A percentile compares a stretch with the other conserved stretches of the same genome.
Evolutionary conservation across 352 stramenopile species (phyloP).

Genomic region (Phytophthora podocarpi): DNA sequence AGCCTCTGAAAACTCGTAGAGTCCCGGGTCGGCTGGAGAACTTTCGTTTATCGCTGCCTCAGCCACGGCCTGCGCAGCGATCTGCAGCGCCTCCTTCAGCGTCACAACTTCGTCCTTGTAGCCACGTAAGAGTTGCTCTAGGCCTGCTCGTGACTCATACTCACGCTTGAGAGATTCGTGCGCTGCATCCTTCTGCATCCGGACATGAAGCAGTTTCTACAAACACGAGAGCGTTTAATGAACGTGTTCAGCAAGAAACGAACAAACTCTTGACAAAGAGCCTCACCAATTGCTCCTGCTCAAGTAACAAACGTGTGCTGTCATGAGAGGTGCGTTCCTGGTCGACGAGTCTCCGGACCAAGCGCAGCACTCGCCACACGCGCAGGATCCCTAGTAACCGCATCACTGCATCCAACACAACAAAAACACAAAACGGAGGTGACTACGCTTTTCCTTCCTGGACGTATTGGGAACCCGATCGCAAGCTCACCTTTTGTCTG

Average conservation of each 20-base stretch:
- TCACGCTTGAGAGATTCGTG: slow-evolving; percentile 69
- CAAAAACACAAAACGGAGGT: neutral
- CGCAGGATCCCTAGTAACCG: slow-evolving; percentile 59
- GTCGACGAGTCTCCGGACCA: slow-evolving; percentile 57
- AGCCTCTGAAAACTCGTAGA: slow-evolving; percentile 3
- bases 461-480: neutral
- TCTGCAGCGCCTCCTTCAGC: slow-evolving; percentile 75
- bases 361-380: slow-evolving; percentile 62
- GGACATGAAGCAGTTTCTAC: slow-evolving; percentile 48
- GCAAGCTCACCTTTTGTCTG: slow-evolving; percentile 55
- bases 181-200: slow-evolving; percentile 49
- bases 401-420: slow-evolving; percentile 30
- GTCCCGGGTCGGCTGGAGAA: neutral
- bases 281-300: slow-evolving; percentile 55
- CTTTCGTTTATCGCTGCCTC: slow-evolving; percentile 35
- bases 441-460: neutral
- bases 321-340: slow-evolving; percentile 51
- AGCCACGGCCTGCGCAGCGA: slow-evolving; percentile 63
- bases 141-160: slow-evolving; percentile 47
- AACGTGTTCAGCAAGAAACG: neutral
- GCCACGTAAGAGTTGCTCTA: slow-evolving; percentile 60
- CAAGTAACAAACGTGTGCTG: slow-evolving; percentile 39
- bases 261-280: neutral
- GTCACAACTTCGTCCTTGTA: slow-evolving; percentile 83
- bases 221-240: too few relatives aligned